These are phyloP conservation scores for Protea cynaroides DNA, from an alignment of 164 flowering plant genomes.

Conservation along the genomic window DNA sequence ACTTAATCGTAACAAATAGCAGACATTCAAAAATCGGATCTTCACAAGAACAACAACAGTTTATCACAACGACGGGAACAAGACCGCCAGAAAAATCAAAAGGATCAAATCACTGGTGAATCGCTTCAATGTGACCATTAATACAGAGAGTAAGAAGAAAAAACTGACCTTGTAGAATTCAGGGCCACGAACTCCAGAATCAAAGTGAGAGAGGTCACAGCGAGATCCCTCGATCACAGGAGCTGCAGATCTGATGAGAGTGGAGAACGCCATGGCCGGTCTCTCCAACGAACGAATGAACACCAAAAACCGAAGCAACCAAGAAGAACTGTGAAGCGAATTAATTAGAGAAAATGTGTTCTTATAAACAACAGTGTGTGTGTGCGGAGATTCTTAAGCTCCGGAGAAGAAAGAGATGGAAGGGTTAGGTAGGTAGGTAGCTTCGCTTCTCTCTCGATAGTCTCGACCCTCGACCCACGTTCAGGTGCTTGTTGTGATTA, in stretches of 20 bases:
- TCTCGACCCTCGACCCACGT: too few relatives aligned
- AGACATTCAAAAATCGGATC: too few relatives aligned
- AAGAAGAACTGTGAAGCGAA: slow-evolving; percentile 1
- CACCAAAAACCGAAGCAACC: neutral
- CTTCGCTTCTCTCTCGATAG: too few relatives aligned
- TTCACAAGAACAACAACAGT: too few relatives aligned
- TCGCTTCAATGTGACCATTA: neutral
- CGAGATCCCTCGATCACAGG: slow-evolving; percentile 19
- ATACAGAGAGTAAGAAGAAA: neutral
- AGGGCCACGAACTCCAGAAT: slow-evolving; percentile 9
- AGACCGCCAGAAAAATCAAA: neutral
- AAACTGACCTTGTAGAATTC: slow-evolving; percentile 19
- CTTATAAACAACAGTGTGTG: too few relatives aligned
- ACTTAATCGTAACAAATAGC: too few relatives aligned
- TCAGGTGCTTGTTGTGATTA: too few relatives aligned
- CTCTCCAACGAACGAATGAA: neutral
- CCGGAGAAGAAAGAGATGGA: too few relatives aligned
- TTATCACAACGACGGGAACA: too few relatives aligned
- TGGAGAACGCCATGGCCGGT: slow-evolving; percentile 24
- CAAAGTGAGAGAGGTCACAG: slow-evolving; percentile 16
- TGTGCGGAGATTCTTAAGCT: too few relatives aligned
- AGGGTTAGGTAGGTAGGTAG: too few relatives aligned
- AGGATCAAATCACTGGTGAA: neutral
- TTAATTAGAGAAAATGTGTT: neutral
- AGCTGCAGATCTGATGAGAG: slow-evolving; percentile 36